Base-by-base conservation (phyloP, 2,329 filamentous ascomycete species). In the Sporothrix pseudoabietina region DNA sequence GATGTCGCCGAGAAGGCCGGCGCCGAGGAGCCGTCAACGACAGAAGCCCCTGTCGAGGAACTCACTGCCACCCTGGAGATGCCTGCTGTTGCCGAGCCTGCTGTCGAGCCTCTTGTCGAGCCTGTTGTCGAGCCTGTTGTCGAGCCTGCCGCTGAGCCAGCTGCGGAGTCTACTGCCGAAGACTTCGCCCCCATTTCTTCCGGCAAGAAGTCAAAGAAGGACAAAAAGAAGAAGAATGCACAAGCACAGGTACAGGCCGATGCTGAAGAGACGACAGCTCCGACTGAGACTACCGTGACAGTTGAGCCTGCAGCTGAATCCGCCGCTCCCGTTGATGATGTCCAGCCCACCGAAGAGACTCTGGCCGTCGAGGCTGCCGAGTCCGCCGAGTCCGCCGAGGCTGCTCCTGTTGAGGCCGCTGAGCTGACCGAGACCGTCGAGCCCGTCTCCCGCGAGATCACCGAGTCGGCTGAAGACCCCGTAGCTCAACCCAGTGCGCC, bases 151-250 rank as follows among this genome's bases (percentile, higher is more conserved):
- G 4, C 26, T 35, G 55, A 59, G 14, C 6, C 55, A 9, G 19
- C 59, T 26, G 35, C 26, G 4, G 63, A 66, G 26, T 26, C 26
- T 2, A 26, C 26, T 26, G 26, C 26, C 26, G 26, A 26, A 3
- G 63, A 68, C 12, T 10, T 49, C 19, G 63, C 44, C 10, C 47
- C 65, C 14, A 30, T 22, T 3, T 22, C 65, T 3, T 22, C 65
- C 0, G 39, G 39, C 32, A 26, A 73, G 44, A 30, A 55, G 68
- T 71, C 59, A 14, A 73, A 75, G n/a, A 73, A 75, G 57, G 66
- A 65, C 55, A 73, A 73, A 47, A 70, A 72, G 47, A 54, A 41
- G 52, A 68, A 52, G 26, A 55, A 55, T 22, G 22, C 44, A 9
- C 22, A 55, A 9, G 22, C 52, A 3, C 5, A 55, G 22, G 22